Evolutionary conservation across 176 grass and related monocot species (phyloP).

Genomic region (Ampelocalamus luodianensis): DNA sequence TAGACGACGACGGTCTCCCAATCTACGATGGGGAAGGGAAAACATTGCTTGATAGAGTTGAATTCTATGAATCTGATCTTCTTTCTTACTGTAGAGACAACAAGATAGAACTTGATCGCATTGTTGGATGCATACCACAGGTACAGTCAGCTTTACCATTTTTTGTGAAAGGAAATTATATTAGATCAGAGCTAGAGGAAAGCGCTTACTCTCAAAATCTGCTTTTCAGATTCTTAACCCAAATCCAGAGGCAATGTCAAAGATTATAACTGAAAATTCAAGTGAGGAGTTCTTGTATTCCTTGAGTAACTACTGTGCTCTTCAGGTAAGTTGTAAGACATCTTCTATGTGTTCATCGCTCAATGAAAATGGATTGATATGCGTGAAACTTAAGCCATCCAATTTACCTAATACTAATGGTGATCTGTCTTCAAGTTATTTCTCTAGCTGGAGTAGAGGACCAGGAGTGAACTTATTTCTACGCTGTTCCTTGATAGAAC

Average conservation of each 20-base stretch:
- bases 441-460: too few relatives aligned
- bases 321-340: conserved; percentile 74
- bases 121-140: conserved; percentile 99
- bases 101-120: conserved; percentile 91
- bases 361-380: not conserved
- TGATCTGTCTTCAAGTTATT: too few relatives aligned
- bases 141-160: conserved; percentile 48
- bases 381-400: conserved; percentile 3
- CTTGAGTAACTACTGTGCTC: conserved; percentile 98
- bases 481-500: too few relatives aligned
- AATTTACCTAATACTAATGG: conserved; percentile 33
- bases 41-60: conserved; percentile 90
- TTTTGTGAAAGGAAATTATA: conserved; percentile 18
- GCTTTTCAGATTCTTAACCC: conserved; percentile 92
- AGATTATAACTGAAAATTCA: conserved; percentile 91
- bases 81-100: conserved; percentile 92
- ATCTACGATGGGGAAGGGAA: conserved; percentile 84
- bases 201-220: conserved; percentile 2
- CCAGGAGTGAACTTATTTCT: too few relatives aligned
- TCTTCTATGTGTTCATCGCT: not conserved
- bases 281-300: conserved; percentile 96
- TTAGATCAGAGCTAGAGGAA: not conserved
- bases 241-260: conserved; percentile 99
- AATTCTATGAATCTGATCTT: conserved; percentile 99
- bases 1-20: conserved; percentile 79